These are phyloP conservation scores for Noccaea bulbosa DNA, from an alignment of 345 rosid genomes.

Conservation along the genomic window DNA sequence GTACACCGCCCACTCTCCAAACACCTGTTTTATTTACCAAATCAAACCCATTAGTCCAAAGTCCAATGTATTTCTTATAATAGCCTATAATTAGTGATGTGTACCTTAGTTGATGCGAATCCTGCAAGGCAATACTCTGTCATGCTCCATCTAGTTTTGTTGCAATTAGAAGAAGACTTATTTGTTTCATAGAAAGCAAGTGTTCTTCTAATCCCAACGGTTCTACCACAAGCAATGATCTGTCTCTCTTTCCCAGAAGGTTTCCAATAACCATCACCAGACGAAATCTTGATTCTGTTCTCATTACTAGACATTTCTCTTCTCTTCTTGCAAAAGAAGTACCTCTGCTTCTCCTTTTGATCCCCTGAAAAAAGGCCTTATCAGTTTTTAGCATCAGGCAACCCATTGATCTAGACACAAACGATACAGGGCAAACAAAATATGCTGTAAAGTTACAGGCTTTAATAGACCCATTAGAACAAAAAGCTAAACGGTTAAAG, in stretches of 20 bases:
- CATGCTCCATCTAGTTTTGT: slow-evolving; percentile 65
- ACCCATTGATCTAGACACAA: slow-evolving; percentile 17
- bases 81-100: background rate
- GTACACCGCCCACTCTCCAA: slow-evolving; percentile 71
- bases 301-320: slow-evolving; percentile 36
- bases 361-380: slow-evolving; percentile 50
- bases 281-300: slow-evolving; percentile 42
- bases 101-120: slow-evolving; percentile 41
- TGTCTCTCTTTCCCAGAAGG: slow-evolving; percentile 56
- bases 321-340: slow-evolving; percentile 61
- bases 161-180: slow-evolving; percentile 28
- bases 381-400: slow-evolving; percentile 11
- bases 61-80: background rate
- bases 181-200: slow-evolving; percentile 54
- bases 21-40: slow-evolving; percentile 44
- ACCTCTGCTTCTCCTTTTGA: slow-evolving; percentile 69
- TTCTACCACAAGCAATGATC: slow-evolving; percentile 48
- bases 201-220: slow-evolving; percentile 59
- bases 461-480: slow-evolving; percentile 17
- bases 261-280: slow-evolving; percentile 80
- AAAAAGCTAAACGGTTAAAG: background rate
- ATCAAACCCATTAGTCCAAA: slow-evolving; percentile 25
- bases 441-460: slow-evolving; percentile 19
- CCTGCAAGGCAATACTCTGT: slow-evolving; percentile 59
- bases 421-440: background rate